Base-by-base conservation (phyloP, 202 grass and related monocot genomes). In the Zizania palustris region DNA sequence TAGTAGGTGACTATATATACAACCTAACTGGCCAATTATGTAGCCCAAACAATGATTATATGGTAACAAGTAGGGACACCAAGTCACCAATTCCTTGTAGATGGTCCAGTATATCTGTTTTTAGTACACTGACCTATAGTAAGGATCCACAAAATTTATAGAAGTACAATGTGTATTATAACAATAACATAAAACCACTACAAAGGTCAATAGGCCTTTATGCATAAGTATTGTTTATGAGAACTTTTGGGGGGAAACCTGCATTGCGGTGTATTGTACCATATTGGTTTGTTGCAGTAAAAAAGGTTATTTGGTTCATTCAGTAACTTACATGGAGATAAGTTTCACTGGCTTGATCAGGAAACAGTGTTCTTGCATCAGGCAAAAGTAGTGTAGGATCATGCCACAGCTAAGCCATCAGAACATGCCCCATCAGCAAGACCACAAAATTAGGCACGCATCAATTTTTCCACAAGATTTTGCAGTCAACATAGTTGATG, bases 391-490 rank as follows among this genome's bases (percentile, higher is more conserved):
- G 21, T 46, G 38, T 5, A 72, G 34, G 39, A 73, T 37, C 48
- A 73, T 15, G 55, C 14, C 62, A 14, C 53, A 68, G 14, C 45
- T 45, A 80, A 28, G 45, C 53, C 13, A 79, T 15, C 35, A 59
- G 28, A 43, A 36, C 15, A 39, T 65, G 48, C 15, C 65, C 11
- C 51, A 44, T 12, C 54, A 69, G 33, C 59, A 59, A 43, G 11
- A 49, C 37, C n/a, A 28, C 35, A 74, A 54, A 51, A 55, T 12
- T 55, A 46, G 3, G 49, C 22, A 71, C 66, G 15, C 13, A 44
- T 22, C 49, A 64, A 15, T 45, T 71, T 59, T 55, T 12, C 59
- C 4, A 56, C 4, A 40, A 45, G 11, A 3, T 10, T 48, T 37
- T 45, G 35, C 4, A 69, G 45, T 16, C 7, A 65, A 6, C 41